Evolutionary conservation across 176 grass and related monocot species (phyloP), one percentile per base, ranked within the genome.

Genomic region (Eragrostis nindensis): DNA sequence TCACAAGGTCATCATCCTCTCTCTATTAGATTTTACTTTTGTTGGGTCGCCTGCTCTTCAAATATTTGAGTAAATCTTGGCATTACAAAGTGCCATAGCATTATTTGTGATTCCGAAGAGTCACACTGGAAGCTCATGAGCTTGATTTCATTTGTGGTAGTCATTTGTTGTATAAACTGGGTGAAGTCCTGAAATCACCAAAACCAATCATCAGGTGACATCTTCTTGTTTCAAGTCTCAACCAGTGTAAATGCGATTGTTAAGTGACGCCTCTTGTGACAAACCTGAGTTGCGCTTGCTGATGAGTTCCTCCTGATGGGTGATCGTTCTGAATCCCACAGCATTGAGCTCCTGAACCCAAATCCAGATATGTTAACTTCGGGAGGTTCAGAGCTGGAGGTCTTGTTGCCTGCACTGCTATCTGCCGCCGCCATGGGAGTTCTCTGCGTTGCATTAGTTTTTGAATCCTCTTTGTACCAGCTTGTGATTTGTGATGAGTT

Each of bases 261-360:
- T 60, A n/a, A 7, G 39, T 12, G 19, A 15, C n/a, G n/a, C n/a
- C 15, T 85, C 30, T 46, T 25, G 11, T 39, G 29, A 54, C 76
- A 45, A 79, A 93, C 88, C 86, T 91, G 78, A 43, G 81, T 83
- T 18, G 69, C 80, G 18, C 70, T 84, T 21, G 19, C 56, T 29
- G 79, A 72, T 27, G 94, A 77, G 21, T 71, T 74, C 11, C 65
- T 70, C 1, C 76, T 79, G 48, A 21, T 14, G 42, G 25, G 15
- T 61, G 75, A 74, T 53, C 48, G 40, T 49, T 59, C 68, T 73
- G 74, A 83, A 73, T 94, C 89, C 92, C 94, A 97, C 15, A 97
- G 70, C 47, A 92, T 56, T 11, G 91, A 86, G 61, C 94, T 94
- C 41, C 87, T 68, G 80, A 97, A 97, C 7, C 84, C 89, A 52